Percentiles rank a stretch among this genome's conserved stretches.
phyloP scores from a whole-genome alignment of 2,329 filamentous ascomycete species.

The Purpureocillium takamizusanense region DNA sequence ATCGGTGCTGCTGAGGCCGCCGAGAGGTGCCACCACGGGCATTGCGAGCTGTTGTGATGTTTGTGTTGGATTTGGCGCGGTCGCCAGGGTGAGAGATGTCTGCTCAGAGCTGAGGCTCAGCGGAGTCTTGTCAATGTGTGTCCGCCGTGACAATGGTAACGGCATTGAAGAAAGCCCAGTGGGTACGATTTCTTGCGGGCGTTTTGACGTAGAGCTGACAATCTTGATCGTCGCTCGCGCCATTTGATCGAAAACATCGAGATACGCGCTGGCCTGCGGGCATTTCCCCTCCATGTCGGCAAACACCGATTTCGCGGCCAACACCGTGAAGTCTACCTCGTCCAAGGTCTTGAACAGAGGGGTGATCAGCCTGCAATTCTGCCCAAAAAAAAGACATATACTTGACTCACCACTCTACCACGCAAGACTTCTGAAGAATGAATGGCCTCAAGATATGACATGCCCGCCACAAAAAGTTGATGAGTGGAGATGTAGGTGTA shows the following conservation, averaged over 20 bases:
- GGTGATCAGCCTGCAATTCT: too few relatives aligned
- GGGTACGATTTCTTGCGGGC: too few relatives aligned
- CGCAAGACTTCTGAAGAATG: constrained; percentile 90
- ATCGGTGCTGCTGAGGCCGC: too few relatives aligned
- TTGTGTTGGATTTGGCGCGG: too few relatives aligned
- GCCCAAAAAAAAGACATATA: too few relatives aligned
- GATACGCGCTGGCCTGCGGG: constrained; percentile 85
- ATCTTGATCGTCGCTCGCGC: constrained; percentile 72
- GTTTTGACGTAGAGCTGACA: constrained; percentile 57
- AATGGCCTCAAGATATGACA: constrained; percentile 94
- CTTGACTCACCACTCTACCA: constrained; percentile 55
- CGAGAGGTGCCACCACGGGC: too few relatives aligned
- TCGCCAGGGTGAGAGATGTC: too few relatives aligned
- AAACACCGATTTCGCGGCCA: constrained; percentile 86
- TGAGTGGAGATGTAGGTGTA: constrained; percentile 93
- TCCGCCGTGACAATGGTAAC: too few relatives aligned
- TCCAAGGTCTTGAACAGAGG: constrained; percentile 60
- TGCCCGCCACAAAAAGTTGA: constrained; percentile 91
- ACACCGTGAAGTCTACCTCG: constrained; percentile 92
- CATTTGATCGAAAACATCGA: constrained; percentile 64
- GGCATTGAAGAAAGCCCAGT: too few relatives aligned
- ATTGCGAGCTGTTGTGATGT: too few relatives aligned
- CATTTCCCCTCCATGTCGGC: constrained; percentile 88
- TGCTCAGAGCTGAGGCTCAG: too few relatives aligned
- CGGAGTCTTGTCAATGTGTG: too few relatives aligned